Conservation (phyloP, 2,329 filamentous ascomycete genomes). For the Sporothrix mexicana region DNA sequence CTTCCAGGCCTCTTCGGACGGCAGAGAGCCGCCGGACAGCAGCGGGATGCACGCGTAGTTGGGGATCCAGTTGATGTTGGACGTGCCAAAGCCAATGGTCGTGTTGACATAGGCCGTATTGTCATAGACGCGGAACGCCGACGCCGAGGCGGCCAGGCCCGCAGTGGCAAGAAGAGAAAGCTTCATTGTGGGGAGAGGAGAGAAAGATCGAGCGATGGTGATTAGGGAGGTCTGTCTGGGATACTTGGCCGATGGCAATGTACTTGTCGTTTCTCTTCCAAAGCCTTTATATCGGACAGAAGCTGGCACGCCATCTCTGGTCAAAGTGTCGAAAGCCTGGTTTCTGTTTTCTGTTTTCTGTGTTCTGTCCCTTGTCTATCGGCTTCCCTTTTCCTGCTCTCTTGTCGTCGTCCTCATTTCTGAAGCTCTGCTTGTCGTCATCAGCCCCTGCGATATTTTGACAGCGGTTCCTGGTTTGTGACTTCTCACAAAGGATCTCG, state of each 20-base stretch:
- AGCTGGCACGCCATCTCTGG: conserved; percentile 4
- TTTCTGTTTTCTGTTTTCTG: not conserved
- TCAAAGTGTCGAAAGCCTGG: not conserved
- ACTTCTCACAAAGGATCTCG: not conserved
- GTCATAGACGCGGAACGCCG: conserved; percentile 33
- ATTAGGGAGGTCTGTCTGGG: not conserved
- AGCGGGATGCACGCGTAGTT: conserved; percentile 30
- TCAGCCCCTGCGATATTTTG: not conserved
- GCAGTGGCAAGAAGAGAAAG: conserved; percentile 7
- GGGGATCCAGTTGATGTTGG: conserved; percentile 35
- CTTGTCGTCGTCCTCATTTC: not conserved
- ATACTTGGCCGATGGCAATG: not conserved
- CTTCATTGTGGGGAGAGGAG: conserved; percentile 18
- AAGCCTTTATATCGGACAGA: conserved; percentile 8
- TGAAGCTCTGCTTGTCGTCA: conserved; percentile 15
- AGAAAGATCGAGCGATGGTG: not conserved
- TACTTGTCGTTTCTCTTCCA: not conserved
- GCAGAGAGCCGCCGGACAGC: conserved; percentile 19
- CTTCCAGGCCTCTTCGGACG: conserved; percentile 27
- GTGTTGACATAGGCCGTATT: conserved; percentile 34
- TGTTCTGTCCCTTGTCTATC: not conserved
- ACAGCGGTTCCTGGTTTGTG: not conserved
- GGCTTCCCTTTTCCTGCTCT: not conserved
- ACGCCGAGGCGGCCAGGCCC: conserved; percentile 6
- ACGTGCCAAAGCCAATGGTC: conserved; percentile 31